Conservation (phyloP, 352 stramenopile genomes). For the Phytopythium chamaehyphon region DNA sequence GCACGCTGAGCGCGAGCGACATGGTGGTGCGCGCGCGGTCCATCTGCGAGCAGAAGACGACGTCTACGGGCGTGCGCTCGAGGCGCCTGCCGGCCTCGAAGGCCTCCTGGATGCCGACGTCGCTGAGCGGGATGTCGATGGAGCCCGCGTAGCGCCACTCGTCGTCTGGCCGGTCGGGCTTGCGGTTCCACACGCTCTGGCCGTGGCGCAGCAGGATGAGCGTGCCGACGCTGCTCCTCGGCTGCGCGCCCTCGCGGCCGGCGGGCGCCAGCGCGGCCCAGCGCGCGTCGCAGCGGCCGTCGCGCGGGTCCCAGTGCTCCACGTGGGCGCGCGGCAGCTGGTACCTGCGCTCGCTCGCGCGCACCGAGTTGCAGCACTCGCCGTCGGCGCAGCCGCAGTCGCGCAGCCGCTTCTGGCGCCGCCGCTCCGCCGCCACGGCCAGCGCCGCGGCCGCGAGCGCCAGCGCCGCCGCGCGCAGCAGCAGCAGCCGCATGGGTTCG, state of each 20-base stretch:
- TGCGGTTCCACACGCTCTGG: slow-evolving; percentile 85
- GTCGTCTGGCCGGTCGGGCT: slow-evolving; percentile 61
- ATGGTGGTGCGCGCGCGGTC: slow-evolving; percentile 75
- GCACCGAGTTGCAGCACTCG: slow-evolving; percentile 74
- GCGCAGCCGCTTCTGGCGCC: slow-evolving; percentile 20
- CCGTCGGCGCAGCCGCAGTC: slow-evolving; percentile 59
- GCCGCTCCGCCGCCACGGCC: slow-evolving; percentile 26
- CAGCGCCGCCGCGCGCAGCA: slow-evolving; percentile 8
- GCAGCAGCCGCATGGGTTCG: background rate
- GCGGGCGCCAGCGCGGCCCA: slow-evolving; percentile 50
- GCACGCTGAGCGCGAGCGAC: slow-evolving; percentile 71
- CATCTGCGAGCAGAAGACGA: slow-evolving; percentile 87
- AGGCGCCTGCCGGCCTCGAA: slow-evolving; percentile 73
- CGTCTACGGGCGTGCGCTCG: slow-evolving; percentile 72
- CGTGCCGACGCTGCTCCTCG: slow-evolving; percentile 60
- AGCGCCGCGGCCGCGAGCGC: slow-evolving; percentile 13
- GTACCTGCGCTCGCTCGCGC: slow-evolving; percentile 53
- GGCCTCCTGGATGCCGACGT: slow-evolving; percentile 80
- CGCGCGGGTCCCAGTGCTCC: slow-evolving; percentile 59
- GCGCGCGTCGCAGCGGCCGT: slow-evolving; percentile 46
- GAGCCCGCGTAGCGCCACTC: slow-evolving; percentile 81
- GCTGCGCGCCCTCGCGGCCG: slow-evolving; percentile 9
- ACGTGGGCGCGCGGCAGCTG: slow-evolving; percentile 71
- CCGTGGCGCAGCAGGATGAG: slow-evolving; percentile 82
- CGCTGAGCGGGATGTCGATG: slow-evolving; percentile 78